A percentile compares a stretch with the other conserved stretches of the same genome.
Evolutionary conservation across 2,329 filamentous ascomycete species (phyloP).

Genomic region (Gliomastix tumulicola): DNA sequence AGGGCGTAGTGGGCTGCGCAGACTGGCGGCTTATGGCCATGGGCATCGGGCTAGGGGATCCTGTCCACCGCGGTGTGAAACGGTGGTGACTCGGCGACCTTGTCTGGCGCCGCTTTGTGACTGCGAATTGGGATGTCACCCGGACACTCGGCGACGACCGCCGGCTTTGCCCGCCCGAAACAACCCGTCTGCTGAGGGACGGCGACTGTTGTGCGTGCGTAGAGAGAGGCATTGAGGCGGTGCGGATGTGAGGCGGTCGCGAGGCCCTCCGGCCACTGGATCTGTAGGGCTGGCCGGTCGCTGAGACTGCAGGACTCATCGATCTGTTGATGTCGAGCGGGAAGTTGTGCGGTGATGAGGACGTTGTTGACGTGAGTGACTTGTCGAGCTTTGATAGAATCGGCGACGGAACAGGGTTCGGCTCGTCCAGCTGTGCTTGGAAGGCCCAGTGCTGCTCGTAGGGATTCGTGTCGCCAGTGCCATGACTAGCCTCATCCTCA

Average conservation of each 20-base stretch:
- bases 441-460: slow-evolving; percentile 62
- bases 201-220: slow-evolving; percentile 28
- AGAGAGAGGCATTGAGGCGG: slow-evolving; percentile 42
- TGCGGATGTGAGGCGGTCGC: slow-evolving; percentile 42
- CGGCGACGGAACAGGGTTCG: slow-evolving; percentile 31
- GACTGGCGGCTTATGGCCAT: slow-evolving; percentile 22
- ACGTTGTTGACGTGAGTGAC: too few species aligned
- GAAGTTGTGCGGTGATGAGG: slow-evolving; percentile 26
- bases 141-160: slow-evolving; percentile 21
- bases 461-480: slow-evolving; percentile 54
- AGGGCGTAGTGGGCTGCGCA: slow-evolving; percentile 42
- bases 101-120: slow-evolving; percentile 43
- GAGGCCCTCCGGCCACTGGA: slow-evolving; percentile 30
- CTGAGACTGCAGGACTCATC: slow-evolving; percentile 20
- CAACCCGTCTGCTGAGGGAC: slow-evolving; percentile 31
- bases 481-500: slow-evolving; percentile 32
- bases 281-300: slow-evolving; percentile 26
- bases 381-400: too few species aligned
- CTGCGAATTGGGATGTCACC: slow-evolving; percentile 16
- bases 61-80: slow-evolving; percentile 50
- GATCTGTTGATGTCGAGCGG: slow-evolving; percentile 16
- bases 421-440: slow-evolving; percentile 56
- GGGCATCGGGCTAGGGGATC: slow-evolving; percentile 35
- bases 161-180: slow-evolving; percentile 30
- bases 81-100: slow-evolving; percentile 49